Base-by-base conservation (phyloP, 345 rosid genomes). In the Bretschneidera sinensis region DNA sequence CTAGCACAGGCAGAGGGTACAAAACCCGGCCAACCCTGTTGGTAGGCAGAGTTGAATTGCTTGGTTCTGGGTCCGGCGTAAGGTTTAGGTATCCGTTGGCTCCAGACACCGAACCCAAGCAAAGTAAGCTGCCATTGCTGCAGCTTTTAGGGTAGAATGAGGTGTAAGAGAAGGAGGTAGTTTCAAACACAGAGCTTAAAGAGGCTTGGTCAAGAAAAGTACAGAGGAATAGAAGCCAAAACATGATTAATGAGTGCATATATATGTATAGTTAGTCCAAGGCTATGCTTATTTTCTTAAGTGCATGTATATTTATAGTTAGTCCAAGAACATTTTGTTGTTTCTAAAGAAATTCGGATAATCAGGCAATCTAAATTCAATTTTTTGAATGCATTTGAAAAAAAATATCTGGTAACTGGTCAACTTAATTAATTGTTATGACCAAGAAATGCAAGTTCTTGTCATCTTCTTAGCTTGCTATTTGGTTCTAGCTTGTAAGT, bases 1-100 rank as follows among this genome's bases (percentile, higher is more conserved):
- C 78, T 10, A 59, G 31, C 35, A 76, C 76, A 17, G 66, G 68
- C 0, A 24, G 70, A 21, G 43, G 33, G 55, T 21, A 73, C 8
- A 75, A 59, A 58, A 79, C 80, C 24, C 74, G 67, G 14, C 83
- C 80, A 0, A 66, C 56, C 3, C 57, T 53, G 35, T 71, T 57
- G 0, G 4, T 25, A 4, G 22, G 54, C 17, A 6, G 18, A 11
- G 49, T 65, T 8, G 67, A 69, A 65, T 67, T 64, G 35, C 7
- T 56, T 1, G 35, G n/a, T 5, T 28, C 34, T 21, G 54, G 67
- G 56, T 71, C 70, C 3, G 66, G 65, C 0, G 80, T 69, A 7
- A 79, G 64, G 60, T 57, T 62, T 3, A 79, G 53, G 63, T 56
- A 57, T 18, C 81, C 75, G 16, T 74, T 62, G 1, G 10, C 52